Percentiles rank a stretch among this genome's conserved stretches.
Evolutionary conservation across 2,329 filamentous ascomycete genomes (phyloP).

Genomic region (Sporothrix brunneoviolacea): DNA sequence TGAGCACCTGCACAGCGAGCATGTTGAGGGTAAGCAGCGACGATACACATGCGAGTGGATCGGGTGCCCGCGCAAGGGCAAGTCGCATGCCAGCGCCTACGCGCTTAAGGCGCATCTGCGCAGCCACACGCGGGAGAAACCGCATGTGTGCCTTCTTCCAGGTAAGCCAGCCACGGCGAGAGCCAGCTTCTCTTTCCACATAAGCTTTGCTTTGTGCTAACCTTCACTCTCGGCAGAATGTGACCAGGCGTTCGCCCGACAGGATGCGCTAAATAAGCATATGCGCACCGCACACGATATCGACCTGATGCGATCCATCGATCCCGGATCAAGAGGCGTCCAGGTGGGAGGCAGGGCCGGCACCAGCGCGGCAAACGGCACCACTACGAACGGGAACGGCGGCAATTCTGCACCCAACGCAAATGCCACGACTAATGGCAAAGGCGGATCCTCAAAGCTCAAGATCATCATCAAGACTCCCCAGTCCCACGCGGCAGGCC

Average conservation of each 20-base stretch:
- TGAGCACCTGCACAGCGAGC: conserved; percentile 81
- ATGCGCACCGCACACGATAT: conserved; percentile 99
- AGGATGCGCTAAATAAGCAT: conserved; percentile 92
- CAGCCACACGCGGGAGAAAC: conserved; percentile 96
- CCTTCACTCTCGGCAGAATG: conserved; percentile 59
- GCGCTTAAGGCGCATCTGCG: conserved; percentile 95
- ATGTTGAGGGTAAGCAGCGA: conserved; percentile 88
- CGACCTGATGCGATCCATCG: conserved; percentile 76
- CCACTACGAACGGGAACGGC: background rate
- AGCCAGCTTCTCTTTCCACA: too few relatives aligned
- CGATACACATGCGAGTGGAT: conserved; percentile 99
- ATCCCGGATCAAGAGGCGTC: conserved; percentile 60
- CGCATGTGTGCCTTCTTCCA: conserved; percentile 91
- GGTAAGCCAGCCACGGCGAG: too few relatives aligned
- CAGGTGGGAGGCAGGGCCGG: background rate
- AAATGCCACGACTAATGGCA: conserved; percentile 30
- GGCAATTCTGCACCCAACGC: too few relatives aligned
- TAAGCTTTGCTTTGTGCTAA: too few relatives aligned
- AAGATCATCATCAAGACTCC: conserved; percentile 60
- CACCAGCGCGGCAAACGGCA: background rate
- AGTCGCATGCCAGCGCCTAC: conserved; percentile 91
- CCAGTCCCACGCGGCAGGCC: conserved; percentile 49
- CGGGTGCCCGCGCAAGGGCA: conserved; percentile 79
- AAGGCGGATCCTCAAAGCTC: conserved; percentile 41
- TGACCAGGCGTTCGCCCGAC: conserved; percentile 91